phyloP scores from a whole-genome alignment of 164 flowering plant genomes.

The Kalanchoe fedtschenkoi region DNA sequence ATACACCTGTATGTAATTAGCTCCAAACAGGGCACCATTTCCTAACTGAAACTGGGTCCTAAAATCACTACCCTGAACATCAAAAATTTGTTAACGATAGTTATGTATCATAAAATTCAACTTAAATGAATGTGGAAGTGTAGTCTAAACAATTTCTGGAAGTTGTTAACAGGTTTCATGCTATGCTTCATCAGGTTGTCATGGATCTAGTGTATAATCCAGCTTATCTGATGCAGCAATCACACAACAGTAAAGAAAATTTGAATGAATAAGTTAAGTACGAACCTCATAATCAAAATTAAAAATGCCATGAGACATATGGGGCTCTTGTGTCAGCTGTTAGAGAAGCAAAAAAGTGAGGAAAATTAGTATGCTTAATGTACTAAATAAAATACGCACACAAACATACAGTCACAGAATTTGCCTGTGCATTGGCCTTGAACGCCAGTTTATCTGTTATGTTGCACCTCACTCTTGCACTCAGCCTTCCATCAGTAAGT shows the following conservation, averaged over 20 bases:
- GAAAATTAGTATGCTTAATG: not conserved
- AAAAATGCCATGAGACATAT: slow-evolving; percentile 79
- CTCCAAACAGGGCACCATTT: slow-evolving; percentile 71
- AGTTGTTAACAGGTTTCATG: too few relatives aligned
- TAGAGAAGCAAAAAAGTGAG: slow-evolving; percentile 12
- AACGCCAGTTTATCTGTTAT: slow-evolving; percentile 58
- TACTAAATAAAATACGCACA: not conserved
- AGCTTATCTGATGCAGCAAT: too few relatives aligned
- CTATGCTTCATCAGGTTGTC: too few relatives aligned
- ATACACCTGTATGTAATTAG: slow-evolving; percentile 90
- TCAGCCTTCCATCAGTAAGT: slow-evolving; percentile 74
- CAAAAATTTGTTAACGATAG: not conserved
- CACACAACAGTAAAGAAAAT: not conserved
- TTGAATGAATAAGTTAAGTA: not conserved
- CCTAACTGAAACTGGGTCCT: slow-evolving; percentile 81
- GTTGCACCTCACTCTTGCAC: slow-evolving; percentile 68
- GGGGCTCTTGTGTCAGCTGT: slow-evolving; percentile 86
- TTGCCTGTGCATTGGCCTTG: slow-evolving; percentile 81
- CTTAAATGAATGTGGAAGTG: not conserved
- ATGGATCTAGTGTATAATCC: too few relatives aligned
- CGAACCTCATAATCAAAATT: slow-evolving; percentile 87
- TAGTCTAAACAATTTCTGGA: not conserved
- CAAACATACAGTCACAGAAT: not conserved
- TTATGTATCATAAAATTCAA: not conserved
- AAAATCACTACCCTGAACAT: slow-evolving; percentile 65